Evolutionary conservation across 768 basidiomycete species (phyloP).

Genomic region (Collybia sp.): DNA sequence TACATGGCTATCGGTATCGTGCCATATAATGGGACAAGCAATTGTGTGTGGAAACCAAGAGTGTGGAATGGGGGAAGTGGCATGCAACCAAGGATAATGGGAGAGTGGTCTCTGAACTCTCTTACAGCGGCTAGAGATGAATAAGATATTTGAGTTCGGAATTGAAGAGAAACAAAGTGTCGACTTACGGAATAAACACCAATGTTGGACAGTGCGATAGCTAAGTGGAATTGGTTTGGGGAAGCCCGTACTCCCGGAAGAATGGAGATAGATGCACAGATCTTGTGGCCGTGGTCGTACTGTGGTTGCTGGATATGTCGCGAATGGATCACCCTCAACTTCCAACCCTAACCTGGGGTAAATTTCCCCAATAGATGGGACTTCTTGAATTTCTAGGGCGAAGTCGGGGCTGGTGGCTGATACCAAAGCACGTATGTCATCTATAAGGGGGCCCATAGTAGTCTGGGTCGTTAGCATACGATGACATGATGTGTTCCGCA

Average conservation of each 20-base stretch:
- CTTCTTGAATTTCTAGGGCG: conserved; percentile 7
- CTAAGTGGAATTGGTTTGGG: conserved; percentile 30
- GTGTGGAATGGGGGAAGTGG: conserved; percentile 27
- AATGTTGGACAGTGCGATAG: conserved; percentile 14
- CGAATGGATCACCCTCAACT: conserved; percentile 3
- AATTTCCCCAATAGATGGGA: conserved; percentile 10
- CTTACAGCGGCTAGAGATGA: conserved; percentile 4
- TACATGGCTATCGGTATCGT: conserved; percentile 15
- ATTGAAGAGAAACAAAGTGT: conserved; percentile 8
- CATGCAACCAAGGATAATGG: conserved; percentile 16
- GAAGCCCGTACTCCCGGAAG: conserved; percentile 35
- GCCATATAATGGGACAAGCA: conserved; percentile 18
- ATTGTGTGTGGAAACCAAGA: conserved; percentile 17
- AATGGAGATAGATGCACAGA: conserved; percentile 25
- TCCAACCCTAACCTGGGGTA: conserved; percentile 24
- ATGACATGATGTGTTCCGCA: conserved; percentile 23
- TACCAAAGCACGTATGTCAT: conserved; percentile 11
- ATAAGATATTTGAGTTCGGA: background rate
- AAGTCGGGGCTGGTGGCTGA: conserved; percentile 3
- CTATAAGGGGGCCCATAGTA: conserved; percentile 16
- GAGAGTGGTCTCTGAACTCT: conserved; percentile 9
- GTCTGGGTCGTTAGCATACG: conserved; percentile 23
- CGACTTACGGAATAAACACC: conserved; percentile 13
- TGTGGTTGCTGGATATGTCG: conserved; percentile 1
- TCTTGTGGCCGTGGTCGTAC: conserved; percentile 8